Conservation (phyloP, 2,329 filamentous ascomycete species). For the Fusarium fujikuroi region DNA sequence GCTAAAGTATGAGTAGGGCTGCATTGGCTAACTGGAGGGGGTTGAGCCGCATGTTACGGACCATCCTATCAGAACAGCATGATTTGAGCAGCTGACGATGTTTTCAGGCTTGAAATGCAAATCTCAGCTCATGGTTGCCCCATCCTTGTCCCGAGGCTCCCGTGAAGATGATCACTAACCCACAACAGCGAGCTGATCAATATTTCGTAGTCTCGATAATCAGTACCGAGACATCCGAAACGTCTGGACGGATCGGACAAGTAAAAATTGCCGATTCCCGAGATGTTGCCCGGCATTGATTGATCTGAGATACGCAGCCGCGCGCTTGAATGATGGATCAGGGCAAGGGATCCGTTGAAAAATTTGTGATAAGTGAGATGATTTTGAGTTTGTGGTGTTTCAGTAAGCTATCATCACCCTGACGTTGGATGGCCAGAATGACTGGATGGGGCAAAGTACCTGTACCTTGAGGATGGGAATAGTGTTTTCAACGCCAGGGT, state of each 20-base stretch:
- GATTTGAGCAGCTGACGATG: slow-evolving; percentile 6
- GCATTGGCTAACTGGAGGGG: slow-evolving; percentile 7
- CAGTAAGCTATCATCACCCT: not conserved
- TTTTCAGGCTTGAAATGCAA: slow-evolving; percentile 1
- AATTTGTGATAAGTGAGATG: slow-evolving; percentile 1
- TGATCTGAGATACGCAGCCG: slow-evolving; percentile 18
- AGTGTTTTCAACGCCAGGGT: not conserved
- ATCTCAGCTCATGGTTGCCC: not conserved
- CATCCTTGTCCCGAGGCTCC: slow-evolving; percentile 8
- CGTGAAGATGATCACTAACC: not conserved
- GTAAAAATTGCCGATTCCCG: slow-evolving; percentile 9
- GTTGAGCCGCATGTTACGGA: slow-evolving; percentile 8
- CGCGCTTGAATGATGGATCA: slow-evolving; percentile 22
- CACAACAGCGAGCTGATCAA: not conserved
- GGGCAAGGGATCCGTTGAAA: not conserved
- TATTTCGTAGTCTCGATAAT: not conserved
- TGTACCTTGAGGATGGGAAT: not conserved
- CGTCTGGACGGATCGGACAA: slow-evolving; percentile 5
- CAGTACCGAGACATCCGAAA: slow-evolving; percentile 18
- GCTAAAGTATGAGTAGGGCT: slow-evolving; percentile 12
- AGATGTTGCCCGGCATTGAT: slow-evolving; percentile 26
- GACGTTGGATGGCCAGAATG: not conserved
- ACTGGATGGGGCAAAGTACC: not conserved
- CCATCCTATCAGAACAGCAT: slow-evolving; percentile 6
- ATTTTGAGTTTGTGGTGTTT: not conserved